A percentile compares a stretch with the other conserved stretches of the same genome.
phyloP scores from a whole-genome alignment of 2,329 filamentous ascomycete species.

The Reticulascus tulasneorum region DNA sequence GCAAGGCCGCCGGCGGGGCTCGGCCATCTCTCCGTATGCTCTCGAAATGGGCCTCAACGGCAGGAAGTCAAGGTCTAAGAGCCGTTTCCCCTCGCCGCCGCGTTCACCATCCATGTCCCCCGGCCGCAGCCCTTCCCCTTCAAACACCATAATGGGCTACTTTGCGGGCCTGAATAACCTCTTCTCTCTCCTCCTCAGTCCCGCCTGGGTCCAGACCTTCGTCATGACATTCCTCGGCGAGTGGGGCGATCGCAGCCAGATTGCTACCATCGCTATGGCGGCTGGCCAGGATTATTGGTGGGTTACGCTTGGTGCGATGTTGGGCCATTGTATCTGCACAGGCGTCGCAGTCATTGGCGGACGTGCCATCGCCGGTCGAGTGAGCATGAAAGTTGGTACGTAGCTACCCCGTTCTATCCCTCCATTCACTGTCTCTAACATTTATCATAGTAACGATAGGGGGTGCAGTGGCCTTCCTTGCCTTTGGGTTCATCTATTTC shows the following conservation, averaged over 20 bases:
- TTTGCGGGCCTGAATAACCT: constrained; percentile 75
- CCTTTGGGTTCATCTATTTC: constrained; percentile 90
- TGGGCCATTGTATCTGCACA: constrained; percentile 86
- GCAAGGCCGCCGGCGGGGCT: constrained; percentile 59
- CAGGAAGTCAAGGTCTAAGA: constrained; percentile 67
- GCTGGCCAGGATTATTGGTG: constrained; percentile 98
- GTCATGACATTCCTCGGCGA: constrained; percentile 98
- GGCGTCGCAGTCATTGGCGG: constrained; percentile 88
- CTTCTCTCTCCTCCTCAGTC: constrained; percentile 81
- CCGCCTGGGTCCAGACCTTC: constrained; percentile 98
- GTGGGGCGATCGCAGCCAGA: constrained; percentile 97
- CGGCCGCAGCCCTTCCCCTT: constrained; percentile 53
- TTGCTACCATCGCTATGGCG: constrained; percentile 98
- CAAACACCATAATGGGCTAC: constrained; percentile 26
- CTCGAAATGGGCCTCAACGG: constrained; percentile 74
- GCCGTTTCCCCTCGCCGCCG: constrained; percentile 73
- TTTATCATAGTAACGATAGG: constrained; percentile 80
- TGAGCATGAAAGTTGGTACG: constrained; percentile 95
- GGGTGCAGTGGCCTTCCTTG: constrained; percentile 82
- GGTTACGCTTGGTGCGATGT: constrained; percentile 85
- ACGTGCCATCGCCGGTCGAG: constrained; percentile 83
- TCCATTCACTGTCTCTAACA: constrained; percentile 19
- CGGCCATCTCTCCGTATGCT: constrained; percentile 68
- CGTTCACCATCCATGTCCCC: constrained; percentile 77
- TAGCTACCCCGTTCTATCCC: constrained; percentile 26